A percentile compares a stretch with the other conserved stretches of the same genome.
Evolutionary conservation across 1,139 yeast species (phyloP).

Genomic region (Lodderomyces elongisporus): DNA sequence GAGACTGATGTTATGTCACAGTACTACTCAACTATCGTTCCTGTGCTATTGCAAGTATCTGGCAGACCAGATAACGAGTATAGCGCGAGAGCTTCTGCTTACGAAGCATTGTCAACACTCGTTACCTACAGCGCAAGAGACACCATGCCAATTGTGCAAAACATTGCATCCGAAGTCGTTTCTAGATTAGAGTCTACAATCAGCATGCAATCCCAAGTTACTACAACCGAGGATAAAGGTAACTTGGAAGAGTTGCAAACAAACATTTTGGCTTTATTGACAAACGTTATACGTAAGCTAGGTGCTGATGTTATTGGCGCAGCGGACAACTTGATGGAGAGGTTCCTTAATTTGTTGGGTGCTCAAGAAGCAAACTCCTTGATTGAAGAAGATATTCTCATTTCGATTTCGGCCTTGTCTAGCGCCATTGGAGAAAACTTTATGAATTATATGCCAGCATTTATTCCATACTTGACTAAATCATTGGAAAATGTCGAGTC

Average conservation of each 20-base stretch:
- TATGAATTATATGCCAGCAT: slow-evolving; percentile 70
- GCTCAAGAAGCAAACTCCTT: slow-evolving; percentile 64
- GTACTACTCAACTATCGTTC: slow-evolving; percentile 65
- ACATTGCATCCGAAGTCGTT: slow-evolving; percentile 71
- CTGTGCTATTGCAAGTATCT: slow-evolving; percentile 65
- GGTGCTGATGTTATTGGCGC: slow-evolving; percentile 62
- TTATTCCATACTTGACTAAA: slow-evolving; percentile 72
- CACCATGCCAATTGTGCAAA: slow-evolving; percentile 63
- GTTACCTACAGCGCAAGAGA: slow-evolving; percentile 72
- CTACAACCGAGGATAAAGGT: slow-evolving; percentile 64
- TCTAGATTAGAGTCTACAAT: slow-evolving; percentile 66
- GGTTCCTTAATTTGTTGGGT: slow-evolving; percentile 66
- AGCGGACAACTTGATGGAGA: slow-evolving; percentile 78
- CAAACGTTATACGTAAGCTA: slow-evolving; percentile 82
- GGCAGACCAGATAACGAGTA: slow-evolving; percentile 74
- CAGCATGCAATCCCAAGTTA: slow-evolving; percentile 46
- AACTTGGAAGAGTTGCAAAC: slow-evolving; percentile 86
- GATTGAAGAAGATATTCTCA: slow-evolving; percentile 90
- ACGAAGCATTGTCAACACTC: slow-evolving; percentile 82
- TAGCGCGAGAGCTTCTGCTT: slow-evolving; percentile 91
- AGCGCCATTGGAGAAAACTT: slow-evolving; percentile 69
- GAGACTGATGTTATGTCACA: slow-evolving; percentile 66
- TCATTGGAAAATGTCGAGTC: slow-evolving; percentile 82
- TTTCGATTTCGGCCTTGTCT: slow-evolving; percentile 88
- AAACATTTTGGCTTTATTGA: slow-evolving; percentile 77